Evolutionary conservation across 2,329 filamentous ascomycete species (phyloP).

Genomic region (Epichloe baconii): DNA sequence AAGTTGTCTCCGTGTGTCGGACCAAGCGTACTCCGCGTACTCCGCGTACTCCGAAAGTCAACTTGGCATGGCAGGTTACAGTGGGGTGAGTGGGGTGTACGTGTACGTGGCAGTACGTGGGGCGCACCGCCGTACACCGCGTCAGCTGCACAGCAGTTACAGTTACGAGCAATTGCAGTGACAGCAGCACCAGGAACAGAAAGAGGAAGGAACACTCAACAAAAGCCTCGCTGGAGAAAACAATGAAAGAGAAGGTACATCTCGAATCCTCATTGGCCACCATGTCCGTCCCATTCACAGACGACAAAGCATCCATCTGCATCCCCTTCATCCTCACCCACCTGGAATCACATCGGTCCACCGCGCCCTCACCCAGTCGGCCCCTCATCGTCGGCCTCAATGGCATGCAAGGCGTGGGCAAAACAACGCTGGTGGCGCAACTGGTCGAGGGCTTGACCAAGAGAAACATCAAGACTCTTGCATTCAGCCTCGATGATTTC

Average conservation of each 20-base stretch:
- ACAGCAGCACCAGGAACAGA: too few species aligned
- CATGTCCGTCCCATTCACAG: conserved; percentile 33
- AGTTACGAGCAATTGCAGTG: neutral
- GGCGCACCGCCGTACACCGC: neutral
- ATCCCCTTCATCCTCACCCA: conserved; percentile 61
- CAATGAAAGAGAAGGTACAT: neutral
- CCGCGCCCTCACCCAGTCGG: conserved; percentile 21
- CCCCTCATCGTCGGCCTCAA: conserved; percentile 80
- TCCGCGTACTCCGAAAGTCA: too few species aligned
- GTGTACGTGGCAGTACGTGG: neutral
- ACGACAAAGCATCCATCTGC: conserved; percentile 69
- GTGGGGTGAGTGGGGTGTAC: neutral
- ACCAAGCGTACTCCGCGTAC: neutral
- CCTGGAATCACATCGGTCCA: conserved; percentile 35
- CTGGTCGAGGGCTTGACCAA: conserved; percentile 49
- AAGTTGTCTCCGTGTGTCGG: neutral
- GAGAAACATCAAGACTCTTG: conserved; percentile 48
- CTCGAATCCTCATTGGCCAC: neutral
- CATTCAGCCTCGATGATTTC: conserved; percentile 79
- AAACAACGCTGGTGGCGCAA: conserved; percentile 69
- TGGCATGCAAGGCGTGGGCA: conserved; percentile 83
- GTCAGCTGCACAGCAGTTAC: neutral
- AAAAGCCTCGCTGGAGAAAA: neutral
- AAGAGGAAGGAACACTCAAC: neutral
- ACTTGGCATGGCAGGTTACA: neutral